Evolutionary conservation across 495 filamentous ascomycete genomes (phyloP).

Genomic region (Friedmanniomyces simplex): DNA sequence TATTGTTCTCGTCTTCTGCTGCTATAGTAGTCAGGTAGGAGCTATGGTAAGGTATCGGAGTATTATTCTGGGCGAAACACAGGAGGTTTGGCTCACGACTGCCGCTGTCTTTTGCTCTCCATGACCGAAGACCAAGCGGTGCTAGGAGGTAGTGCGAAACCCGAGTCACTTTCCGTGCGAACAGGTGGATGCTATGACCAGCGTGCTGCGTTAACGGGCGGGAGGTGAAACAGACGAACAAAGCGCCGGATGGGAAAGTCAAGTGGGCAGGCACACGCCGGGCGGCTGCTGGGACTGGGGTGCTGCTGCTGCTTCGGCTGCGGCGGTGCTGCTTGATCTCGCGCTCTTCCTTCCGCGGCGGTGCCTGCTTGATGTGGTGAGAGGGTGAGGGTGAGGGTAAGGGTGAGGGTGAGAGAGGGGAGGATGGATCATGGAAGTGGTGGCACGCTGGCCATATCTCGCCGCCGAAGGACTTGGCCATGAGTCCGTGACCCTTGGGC

Average conservation of each 20-base stretch:
- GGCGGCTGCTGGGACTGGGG: not conserved
- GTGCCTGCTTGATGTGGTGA: not conserved
- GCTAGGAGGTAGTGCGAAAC: no score
- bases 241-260: not conserved
- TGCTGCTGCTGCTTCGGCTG: not conserved
- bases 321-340: not conserved
- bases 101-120: no score
- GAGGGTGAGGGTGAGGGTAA: not conserved
- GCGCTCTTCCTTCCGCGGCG: not conserved
- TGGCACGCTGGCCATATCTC: no score
- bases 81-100: no score
- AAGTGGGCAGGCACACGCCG: not conserved
- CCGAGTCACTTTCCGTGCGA: not conserved
- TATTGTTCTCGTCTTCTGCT: no score
- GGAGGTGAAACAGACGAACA: constrained; percentile 1
- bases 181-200: not conserved
- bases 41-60: no score
- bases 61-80: no score
- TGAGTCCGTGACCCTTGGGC: no score
- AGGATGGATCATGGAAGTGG: no score
- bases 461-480: no score
- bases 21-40: no score
- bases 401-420: not conserved
- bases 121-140: no score
- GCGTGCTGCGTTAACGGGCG: not conserved